Conservation (phyloP, 257 asterid genomes). For the Solanum etuberosum region DNA sequence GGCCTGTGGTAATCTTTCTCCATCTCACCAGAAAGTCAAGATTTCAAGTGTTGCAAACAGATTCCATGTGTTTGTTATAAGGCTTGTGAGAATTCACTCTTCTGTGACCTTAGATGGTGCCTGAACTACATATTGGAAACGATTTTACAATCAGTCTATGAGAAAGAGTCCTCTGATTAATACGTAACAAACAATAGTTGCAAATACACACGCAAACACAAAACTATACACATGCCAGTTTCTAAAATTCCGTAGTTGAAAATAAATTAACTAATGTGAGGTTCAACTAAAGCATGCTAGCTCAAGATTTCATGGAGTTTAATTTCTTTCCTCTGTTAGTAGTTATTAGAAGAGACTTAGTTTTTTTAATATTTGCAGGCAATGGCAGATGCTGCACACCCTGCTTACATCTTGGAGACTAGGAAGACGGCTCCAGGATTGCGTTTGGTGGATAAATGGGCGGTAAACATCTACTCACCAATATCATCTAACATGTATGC, state of each 20-base stretch:
- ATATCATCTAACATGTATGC: not conserved
- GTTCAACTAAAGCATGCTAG: not conserved
- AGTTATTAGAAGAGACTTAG: not conserved
- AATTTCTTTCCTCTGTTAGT: not conserved
- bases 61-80: not conserved
- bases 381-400: conserved; percentile 92
- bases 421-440: conserved; percentile 97
- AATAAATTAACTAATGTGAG: not conserved
- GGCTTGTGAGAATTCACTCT: not conserved
- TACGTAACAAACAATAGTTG: not conserved
- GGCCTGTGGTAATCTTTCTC: not conserved
- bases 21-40: not conserved
- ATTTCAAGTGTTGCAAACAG: not conserved
- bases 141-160: not conserved
- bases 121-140: not conserved
- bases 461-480: conserved; percentile 57
- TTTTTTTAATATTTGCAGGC: conserved; percentile 32
- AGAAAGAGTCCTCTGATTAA: not conserved
- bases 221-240: not conserved
- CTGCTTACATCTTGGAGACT: conserved; percentile 80
- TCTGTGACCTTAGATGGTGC: not conserved
- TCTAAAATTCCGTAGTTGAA: not conserved
- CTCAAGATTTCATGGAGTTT: not conserved
- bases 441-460: conserved; percentile 98
- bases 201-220: not conserved